Base-by-base conservation (phyloP, 169 alveolate species). In the Perkinsus marinus region DNA sequence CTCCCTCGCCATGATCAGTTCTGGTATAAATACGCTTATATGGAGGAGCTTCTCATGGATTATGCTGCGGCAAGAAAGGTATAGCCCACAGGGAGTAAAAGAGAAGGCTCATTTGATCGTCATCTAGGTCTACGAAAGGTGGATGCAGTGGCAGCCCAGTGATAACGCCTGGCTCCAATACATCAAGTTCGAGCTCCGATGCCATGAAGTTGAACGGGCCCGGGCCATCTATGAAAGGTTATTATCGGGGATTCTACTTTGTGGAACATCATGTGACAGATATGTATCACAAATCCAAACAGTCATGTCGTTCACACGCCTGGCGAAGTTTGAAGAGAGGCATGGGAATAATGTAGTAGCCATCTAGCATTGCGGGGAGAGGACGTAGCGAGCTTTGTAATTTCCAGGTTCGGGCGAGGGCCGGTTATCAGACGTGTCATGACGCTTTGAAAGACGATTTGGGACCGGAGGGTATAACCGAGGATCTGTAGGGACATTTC, bases 131-230 rank as follows among this genome's bases (percentile, higher is more conserved):
- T 92, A 91, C 43, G 93, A 92, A n/a, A 37, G 41, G n/a, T 99
- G 99, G 99, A 97, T 99, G 98, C 98, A 98, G 79, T 98, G 99
- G 99, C 97, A 97, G 43, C 99, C 99, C 13, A 97, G 95, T 90
- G 99, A 97, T 92, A 96, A 96, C 19, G 98, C 99, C 30, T 99
- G 99, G 99, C 95, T 97, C 93, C 96, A 98, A 68, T 99, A 95
- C 95, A 94, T 97, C 6, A 97, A 97, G 94, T 99, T 98, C 95
- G 99, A 98, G 94, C 99, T 98, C 94, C 97, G 99, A 92, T 96
- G 99, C 97, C 98, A 98, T 38, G 99, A 99, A 90, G 94, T 97
- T 79, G 98, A 98, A 19, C 95, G 97, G 46, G 97, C 99, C n/a
- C 93, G 99, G 93, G 94, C 94, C 46, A 94, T 98, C 3, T 95